Evolutionary conservation across 1,284 basidiomycete species (phyloP).

Genomic region (Papiliotrema laurentii): DNA sequence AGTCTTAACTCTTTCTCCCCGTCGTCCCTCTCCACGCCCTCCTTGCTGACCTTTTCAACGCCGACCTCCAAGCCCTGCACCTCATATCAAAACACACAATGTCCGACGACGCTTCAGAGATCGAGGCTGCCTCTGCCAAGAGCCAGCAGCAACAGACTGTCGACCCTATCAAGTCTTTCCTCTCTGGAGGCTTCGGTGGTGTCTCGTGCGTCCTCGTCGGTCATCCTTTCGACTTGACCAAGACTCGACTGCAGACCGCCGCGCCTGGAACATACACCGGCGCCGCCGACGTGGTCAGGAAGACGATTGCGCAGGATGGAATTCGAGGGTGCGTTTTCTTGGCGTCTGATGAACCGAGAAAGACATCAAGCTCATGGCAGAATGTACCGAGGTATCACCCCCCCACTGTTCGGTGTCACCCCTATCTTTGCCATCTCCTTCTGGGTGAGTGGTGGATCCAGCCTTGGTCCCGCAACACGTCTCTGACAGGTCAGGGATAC

Average conservation of each 20-base stretch:
- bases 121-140: conserved; percentile 19
- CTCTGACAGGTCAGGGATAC: conserved; percentile 63
- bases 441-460: conserved; percentile 61
- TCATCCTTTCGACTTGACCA: conserved; percentile 96
- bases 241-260: conserved; percentile 94
- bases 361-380: conserved; percentile 48
- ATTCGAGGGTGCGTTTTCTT: conserved; percentile 63
- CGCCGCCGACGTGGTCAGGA: conserved; percentile 87
- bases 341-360: neutral
- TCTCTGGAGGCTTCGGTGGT: conserved; percentile 89
- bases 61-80: neutral
- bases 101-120: conserved; percentile 33
- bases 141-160: conserved; percentile 30
- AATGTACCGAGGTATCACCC: conserved; percentile 93
- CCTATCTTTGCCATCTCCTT: conserved; percentile 99
- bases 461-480: neutral
- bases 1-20: too few relatives aligned
- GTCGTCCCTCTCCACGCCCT: too few relatives aligned
- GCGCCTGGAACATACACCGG: conserved; percentile 84
- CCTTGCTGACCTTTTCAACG: too few relatives aligned
- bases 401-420: conserved; percentile 92
- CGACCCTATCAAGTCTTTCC: conserved; percentile 66
- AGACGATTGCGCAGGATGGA: conserved; percentile 85
- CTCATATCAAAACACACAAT: conserved; percentile 12
- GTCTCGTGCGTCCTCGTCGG: conserved; percentile 56